Conservation (phyloP, 176 grass and related monocot species). For the Eleusine indica region DNA sequence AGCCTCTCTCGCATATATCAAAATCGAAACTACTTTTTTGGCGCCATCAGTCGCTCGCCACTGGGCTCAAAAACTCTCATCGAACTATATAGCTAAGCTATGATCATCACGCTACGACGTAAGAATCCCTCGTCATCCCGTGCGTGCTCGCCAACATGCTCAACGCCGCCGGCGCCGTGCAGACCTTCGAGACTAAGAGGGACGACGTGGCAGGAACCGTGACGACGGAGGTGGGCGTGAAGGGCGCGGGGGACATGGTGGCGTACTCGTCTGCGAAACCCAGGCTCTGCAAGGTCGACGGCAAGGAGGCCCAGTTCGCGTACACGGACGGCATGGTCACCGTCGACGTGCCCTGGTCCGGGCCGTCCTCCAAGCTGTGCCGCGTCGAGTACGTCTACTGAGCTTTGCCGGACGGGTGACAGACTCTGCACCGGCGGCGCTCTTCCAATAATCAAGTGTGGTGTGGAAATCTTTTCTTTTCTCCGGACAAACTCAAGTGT, state of each 20-base stretch:
- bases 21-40: slow-evolving; percentile 2
- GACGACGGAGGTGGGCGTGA: slow-evolving; percentile 49
- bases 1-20: not conserved
- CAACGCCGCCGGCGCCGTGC: slow-evolving; percentile 75
- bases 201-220: not conserved
- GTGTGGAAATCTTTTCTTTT: not conserved
- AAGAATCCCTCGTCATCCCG: not conserved
- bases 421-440: too few species aligned
- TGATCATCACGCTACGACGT: not conserved
- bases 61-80: not conserved
- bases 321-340: slow-evolving; percentile 59
- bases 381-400: slow-evolving; percentile 68
- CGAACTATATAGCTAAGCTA: not conserved
- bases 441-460: not conserved
- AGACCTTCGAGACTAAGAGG: slow-evolving; percentile 40
- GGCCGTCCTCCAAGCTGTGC: slow-evolving; percentile 56
- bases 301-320: slow-evolving; percentile 49
- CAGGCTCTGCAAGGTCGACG: slow-evolving; percentile 56
- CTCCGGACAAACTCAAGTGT: too few species aligned
- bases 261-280: slow-evolving; percentile 74
- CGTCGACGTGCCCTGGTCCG: slow-evolving; percentile 71
- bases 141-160: slow-evolving; percentile 72
- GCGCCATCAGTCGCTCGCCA: not conserved
- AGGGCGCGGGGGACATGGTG: slow-evolving; percentile 71
- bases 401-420: not conserved